These are phyloP conservation scores for Fagopyrum tataricum DNA, from an alignment of 148 eudicot genomes.

Conservation along the genomic window DNA sequence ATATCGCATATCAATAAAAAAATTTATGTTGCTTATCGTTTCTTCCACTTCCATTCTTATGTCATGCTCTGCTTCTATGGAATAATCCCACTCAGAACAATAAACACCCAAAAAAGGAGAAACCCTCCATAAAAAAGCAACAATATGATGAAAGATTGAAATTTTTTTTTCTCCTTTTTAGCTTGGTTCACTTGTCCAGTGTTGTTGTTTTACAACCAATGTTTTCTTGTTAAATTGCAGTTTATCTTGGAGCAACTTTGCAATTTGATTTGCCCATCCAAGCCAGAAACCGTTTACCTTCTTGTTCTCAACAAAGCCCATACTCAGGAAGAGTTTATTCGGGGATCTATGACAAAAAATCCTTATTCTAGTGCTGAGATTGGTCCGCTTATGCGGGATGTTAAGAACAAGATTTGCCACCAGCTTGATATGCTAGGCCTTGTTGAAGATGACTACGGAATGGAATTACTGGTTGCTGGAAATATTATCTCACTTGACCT, in stretches of 20 bases:
- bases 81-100: background rate
- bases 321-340: constrained; percentile 97
- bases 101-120: background rate
- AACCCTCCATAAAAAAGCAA: background rate
- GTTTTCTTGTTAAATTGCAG: constrained; percentile 34
- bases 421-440: constrained; percentile 93
- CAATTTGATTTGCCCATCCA: constrained; percentile 92
- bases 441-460: constrained; percentile 92
- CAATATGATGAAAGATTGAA: background rate
- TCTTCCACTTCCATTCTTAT: background rate
- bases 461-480: constrained; percentile 96
- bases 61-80: background rate
- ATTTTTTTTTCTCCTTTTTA: background rate
- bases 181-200: background rate
- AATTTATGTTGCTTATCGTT: background rate
- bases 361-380: constrained; percentile 97
- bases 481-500: constrained; percentile 95
- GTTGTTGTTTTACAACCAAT: background rate
- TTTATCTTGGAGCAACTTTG: constrained; percentile 98
- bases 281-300: constrained; percentile 87
- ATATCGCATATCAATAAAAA: background rate
- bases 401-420: constrained; percentile 92
- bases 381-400: constrained; percentile 99
- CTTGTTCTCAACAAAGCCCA: constrained; percentile 91
- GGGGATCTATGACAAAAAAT: constrained; percentile 99